Base-by-base conservation (phyloP, 163 green algal species). In the Coccomyxa subellipsoidea region DNA sequence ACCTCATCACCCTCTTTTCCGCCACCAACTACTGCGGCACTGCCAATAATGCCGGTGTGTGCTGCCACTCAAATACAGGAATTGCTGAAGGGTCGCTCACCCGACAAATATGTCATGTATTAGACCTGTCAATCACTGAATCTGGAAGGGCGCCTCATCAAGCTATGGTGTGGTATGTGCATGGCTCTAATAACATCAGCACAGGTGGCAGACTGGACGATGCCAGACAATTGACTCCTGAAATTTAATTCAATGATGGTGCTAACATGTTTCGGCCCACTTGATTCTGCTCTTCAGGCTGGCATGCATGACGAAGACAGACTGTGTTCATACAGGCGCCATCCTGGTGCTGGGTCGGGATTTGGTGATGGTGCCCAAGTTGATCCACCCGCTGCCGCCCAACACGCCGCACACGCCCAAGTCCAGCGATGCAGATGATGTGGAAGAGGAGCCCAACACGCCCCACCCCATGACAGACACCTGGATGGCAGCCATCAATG, bases 1-100 rank as follows among this genome's bases (percentile, higher is more conserved):
- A 97, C 84, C 91, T 98, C 38, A 98, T 98, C 86, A 98, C 95
- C 12, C 92, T 98, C 2, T 98, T 98, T 88, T 96, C 90, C 54
- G 97, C 97, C 36, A 99, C 97, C 79, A 99, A 99, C 89, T 99
- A 99, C 90, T 99, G 96, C 87, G 96, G 96, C 78, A 99, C 96
- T 23, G 96, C 96, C 47, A 98, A 98, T 86, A 99, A 99, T 85
- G 94, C 95, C 40, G 94, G 84, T 84, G 38, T 32, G 83, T 32
- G 29, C 66, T 59, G 21, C 47, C 4, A 8, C 2, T 1, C 47
- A 12, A 21, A 7, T 18, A 59, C 5, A 59, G 1, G 4, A 7
- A 12, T 7, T 59, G 47, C 47, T 59, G n/a, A n/a, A n/a, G n/a
- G n/a, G n/a, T n/a, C n/a, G n/a, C n/a, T n/a, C n/a, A n/a, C n/a